Percentiles rank a stretch among this genome's conserved stretches.
phyloP scores from a whole-genome alignment of 1,284 basidiomycete genomes.

The Cutaneotrichosporon cutaneum region DNA sequence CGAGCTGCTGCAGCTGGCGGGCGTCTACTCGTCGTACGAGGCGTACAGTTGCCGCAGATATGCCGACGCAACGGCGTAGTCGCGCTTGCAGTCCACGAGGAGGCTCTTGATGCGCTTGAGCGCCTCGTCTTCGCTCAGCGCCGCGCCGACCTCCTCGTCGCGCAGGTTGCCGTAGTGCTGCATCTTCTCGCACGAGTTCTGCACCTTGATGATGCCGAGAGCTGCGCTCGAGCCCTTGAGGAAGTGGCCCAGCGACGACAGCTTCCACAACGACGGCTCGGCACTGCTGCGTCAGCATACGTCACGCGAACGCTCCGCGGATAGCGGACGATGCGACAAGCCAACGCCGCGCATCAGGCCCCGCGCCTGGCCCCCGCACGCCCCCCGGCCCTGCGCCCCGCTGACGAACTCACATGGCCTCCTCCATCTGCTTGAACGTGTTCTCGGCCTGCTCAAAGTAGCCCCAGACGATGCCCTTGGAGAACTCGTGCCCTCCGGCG shows the following conservation, averaged over 20 bases:
- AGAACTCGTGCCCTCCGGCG: conserved; percentile 64
- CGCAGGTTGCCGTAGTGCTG: conserved; percentile 72
- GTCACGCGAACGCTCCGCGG: not conserved
- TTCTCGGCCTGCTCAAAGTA: conserved; percentile 74
- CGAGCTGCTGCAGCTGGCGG: not conserved
- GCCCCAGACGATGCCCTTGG: conserved; percentile 69
- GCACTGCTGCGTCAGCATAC: conserved; percentile 14
- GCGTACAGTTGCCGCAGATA: conserved; percentile 60
- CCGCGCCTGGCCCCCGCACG: not conserved
- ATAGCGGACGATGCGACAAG: not conserved
- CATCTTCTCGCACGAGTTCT: conserved; percentile 80
- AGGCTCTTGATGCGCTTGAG: conserved; percentile 62
- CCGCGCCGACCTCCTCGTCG: conserved; percentile 53
- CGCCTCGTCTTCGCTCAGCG: conserved; percentile 62
- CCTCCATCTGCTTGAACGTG: conserved; percentile 77
- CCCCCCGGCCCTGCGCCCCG: not conserved
- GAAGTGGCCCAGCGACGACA: conserved; percentile 82
- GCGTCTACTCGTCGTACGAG: conserved; percentile 7
- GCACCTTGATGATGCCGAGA: conserved; percentile 75
- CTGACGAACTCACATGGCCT: conserved; percentile 64
- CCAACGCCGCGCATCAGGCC: not conserved
- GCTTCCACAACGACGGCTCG: conserved; percentile 47
- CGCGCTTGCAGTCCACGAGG: conserved; percentile 59
- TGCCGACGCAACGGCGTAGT: conserved; percentile 61
- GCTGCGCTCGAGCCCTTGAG: conserved; percentile 93